Evolutionary conservation across 2,329 filamentous ascomycete genomes (phyloP), one percentile per base, ranked within the genome.

Genomic region (Fusarium ramigenum): DNA sequence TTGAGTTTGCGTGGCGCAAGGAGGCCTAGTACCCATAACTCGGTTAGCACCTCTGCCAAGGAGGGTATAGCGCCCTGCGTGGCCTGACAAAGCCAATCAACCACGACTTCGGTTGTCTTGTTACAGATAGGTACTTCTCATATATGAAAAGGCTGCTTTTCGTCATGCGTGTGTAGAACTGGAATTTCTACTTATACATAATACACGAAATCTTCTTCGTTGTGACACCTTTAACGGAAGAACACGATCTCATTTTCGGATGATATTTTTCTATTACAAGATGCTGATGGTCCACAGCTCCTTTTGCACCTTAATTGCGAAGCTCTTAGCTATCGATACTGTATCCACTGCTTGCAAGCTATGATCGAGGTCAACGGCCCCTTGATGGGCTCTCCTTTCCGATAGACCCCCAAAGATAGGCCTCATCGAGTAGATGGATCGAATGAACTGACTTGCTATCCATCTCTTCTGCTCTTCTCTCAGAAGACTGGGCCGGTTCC

Each of bases 391-490:
- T 14, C 30, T 49, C 12, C 11, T 19, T 15, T 50, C 42, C 4
- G 23, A 18, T 6, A 36, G 4, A 2, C 28, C 23, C 2, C 56
- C 30, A 7, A 59, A 28, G 2, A 59, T 59, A 4, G 56, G 56
- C 6, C 32, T 47, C 58, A 62, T 49, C 3, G 67, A 43, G 32
- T 61, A 53, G 11, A 65, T 40, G 10, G 60, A 53, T 19, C 69
- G 66, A 10, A 62, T 36, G 11, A 69, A 60, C 28, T 72, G 52
- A 7, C 36, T 37, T 23, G 44, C 37, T 36, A 72, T 72, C 66
- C 66, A 72, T 11, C 18, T 19, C 30, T 37, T 43, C 25, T 69
- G 69, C 34, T 19, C 58, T 10, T 46, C 28, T n/a, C 44, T 21
- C n/a, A 60, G 4, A 12, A 12, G 4, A 10, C 15, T 10, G 8